Evolutionary conservation across 2,329 filamentous ascomycete species (phyloP).

Genomic region (Cladosporium sp.): DNA sequence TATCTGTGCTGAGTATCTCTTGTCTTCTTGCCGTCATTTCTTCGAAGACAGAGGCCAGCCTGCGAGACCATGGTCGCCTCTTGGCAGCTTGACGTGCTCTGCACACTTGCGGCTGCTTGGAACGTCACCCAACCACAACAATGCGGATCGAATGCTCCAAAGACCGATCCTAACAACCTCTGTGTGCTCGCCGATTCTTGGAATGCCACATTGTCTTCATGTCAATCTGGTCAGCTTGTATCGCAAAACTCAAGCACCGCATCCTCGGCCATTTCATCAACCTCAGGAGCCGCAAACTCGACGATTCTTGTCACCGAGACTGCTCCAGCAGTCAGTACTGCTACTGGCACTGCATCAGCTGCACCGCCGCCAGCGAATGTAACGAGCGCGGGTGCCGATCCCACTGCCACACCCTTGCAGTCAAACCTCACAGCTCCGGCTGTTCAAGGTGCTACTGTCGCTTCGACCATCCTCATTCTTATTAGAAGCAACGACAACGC

Average conservation of each 20-base stretch:
- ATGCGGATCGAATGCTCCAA: background rate
- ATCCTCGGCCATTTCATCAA: background rate
- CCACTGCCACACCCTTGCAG: background rate
- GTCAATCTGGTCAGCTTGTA: background rate
- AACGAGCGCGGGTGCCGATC: background rate
- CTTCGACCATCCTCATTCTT: background rate
- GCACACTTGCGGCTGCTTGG: background rate
- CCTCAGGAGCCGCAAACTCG: background rate
- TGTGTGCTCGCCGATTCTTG: background rate
- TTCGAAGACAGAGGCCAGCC: no score
- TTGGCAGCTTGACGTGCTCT: background rate
- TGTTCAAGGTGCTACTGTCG: background rate
- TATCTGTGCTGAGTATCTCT: no score
- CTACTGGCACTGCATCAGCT: constrained; percentile 1
- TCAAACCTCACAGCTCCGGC: background rate
- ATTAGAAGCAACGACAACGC: constrained; percentile 43
- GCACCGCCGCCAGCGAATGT: constrained; percentile 1
- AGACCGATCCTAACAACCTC: background rate
- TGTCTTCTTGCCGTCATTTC: no score
- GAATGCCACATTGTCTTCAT: background rate
- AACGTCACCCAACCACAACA: background rate
- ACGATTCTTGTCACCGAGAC: background rate
- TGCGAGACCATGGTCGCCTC: background rate
- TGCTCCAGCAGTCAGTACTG: background rate
- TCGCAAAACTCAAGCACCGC: background rate